phyloP scores from a whole-genome alignment of 1,139 yeast species.

The Yamadazyma taylorii region DNA sequence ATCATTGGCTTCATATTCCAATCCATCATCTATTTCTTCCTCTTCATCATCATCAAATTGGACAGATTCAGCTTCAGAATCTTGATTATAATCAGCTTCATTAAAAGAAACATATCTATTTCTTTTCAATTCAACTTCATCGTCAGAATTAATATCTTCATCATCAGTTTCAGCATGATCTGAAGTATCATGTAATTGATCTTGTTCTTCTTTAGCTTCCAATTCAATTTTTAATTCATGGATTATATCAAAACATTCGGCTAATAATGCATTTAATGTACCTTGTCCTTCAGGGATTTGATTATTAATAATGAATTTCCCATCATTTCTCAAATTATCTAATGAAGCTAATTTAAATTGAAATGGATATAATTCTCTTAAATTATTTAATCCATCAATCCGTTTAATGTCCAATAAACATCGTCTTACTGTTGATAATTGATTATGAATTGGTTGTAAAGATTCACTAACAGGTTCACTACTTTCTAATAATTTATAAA shows the following conservation, averaged over 20 bases:
- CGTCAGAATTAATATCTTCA: constrained; percentile 33
- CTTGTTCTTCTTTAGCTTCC: constrained; percentile 61
- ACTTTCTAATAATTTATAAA: constrained; percentile 84
- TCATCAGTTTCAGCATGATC: constrained; percentile 23
- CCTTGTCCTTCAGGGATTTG: constrained; percentile 98
- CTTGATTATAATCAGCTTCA: constrained; percentile 50
- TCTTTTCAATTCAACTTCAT: constrained; percentile 48
- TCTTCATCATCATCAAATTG: constrained; percentile 21
- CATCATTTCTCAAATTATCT: constrained; percentile 84
- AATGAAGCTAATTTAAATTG: constrained; percentile 90
- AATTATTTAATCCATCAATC: constrained; percentile 85
- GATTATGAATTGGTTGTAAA: constrained; percentile 89
- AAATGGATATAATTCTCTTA: constrained; percentile 90
- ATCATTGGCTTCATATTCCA: constrained; percentile 47
- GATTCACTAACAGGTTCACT: constrained; percentile 96
- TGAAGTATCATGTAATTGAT: constrained; percentile 18
- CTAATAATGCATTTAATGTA: constrained; percentile 80
- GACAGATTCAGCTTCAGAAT: constrained; percentile 34
- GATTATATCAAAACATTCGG: constrained; percentile 91
- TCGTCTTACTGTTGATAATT: constrained; percentile 83
- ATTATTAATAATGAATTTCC: constrained; percentile 83
- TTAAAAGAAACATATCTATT: constrained; percentile 44
- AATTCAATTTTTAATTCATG: constrained; percentile 89
- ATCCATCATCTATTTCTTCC: constrained; percentile 22
- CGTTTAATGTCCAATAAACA: constrained; percentile 87